Base-by-base conservation (phyloP, 73 alveolate species). In the Tetrahymena elliotti region DNA sequence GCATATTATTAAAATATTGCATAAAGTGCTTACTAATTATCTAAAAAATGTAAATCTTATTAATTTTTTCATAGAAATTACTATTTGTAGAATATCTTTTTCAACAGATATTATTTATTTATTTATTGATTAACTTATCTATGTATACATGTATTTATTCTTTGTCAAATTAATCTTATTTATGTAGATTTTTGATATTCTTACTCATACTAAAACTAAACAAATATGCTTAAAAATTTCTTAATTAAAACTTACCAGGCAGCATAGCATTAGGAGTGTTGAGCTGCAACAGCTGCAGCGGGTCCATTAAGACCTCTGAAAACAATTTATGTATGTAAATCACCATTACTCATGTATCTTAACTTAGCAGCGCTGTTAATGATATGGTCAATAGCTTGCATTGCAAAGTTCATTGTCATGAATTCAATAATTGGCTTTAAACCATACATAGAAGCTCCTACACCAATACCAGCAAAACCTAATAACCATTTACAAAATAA, bases 261-360 rank as follows among this genome's bases (percentile, higher is more conserved):
- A 10, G 99, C 99, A 84, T 96, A 98, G 96, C 99, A 98, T 95
- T 98, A 96, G 9, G 99, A 97, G 94, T 98, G 99, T 93, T 97
- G 97, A 31, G 99, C 99, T 18, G 98, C 99, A 13, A 98, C 99
- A n/a, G 98, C 98, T n/a, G 99, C 99, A 3, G 98, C 96, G 11
- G 99, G 98, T 12, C 99, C 99, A 94, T 98, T 98, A 54, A 97
- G 95, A 22, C 99, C 99, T 95, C 99, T 95, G 97, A 98, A 98
- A 35, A 97, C 99, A 83, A 98, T 98, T 31, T 98, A 97, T 93
- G 98, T 94, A 9, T 34, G 93, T 35, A 97, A 94, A 36, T 95
- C 98, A 36, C 99, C 99, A 52, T 98, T 99, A 36, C 98, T 96
- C 99, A 98, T 98, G 83, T 98, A 98, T 53, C 97, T 95, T 36